Base-by-base conservation (phyloP, 2,329 filamentous ascomycete genomes). In the Grosmannia huntii region DNA sequence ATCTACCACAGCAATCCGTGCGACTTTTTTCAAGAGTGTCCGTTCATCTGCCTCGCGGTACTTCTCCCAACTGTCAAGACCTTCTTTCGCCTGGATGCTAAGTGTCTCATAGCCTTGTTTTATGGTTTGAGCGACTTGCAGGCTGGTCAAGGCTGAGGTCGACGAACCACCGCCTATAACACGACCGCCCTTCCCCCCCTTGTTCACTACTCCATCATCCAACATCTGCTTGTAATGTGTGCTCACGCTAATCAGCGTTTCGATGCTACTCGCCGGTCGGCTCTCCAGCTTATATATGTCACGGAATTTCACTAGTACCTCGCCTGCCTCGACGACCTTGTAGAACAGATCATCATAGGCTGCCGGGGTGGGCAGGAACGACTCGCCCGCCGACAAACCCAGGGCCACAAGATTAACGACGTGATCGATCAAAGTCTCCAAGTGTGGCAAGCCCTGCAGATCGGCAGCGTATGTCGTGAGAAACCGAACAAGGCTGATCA, bases 321-420 rank as follows among this genome's bases (percentile, higher is more conserved):
- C 89, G 12, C 91, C 90, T 2, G 86, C 88, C 71, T 99, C 94
- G 28, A 97, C 90, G 2, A 97, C 81, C 73, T 99, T 99, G 81
- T 99, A 99, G 73, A 99, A 97, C 0, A 99, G 78, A 67, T 99
- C 94, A 66, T 99, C 94, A 70, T 97, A 97, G 1, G 89, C 85
- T 21, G 87, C 82, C 0, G 90, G 85, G 33, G 88, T 89, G 0
- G 92, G 94, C 9, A 99, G 78, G 71, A 99, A 97, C 2, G 87
- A 85, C 69, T 97, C 94, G 7, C 94, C 94, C 2, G 84, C 83
- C 1, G 89, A 94, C 9, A 99, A 77, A 2, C 89, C 88, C 46
- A 96, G 80, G 1, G 89, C 89, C 46, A 96, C 77, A 6, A 96
- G 75, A 66, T 94, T 90, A 56, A 94, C 85, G 1, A 96, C 80